Conservation (phyloP, 169 alveolate genomes). For the Perkinsus marinus region DNA sequence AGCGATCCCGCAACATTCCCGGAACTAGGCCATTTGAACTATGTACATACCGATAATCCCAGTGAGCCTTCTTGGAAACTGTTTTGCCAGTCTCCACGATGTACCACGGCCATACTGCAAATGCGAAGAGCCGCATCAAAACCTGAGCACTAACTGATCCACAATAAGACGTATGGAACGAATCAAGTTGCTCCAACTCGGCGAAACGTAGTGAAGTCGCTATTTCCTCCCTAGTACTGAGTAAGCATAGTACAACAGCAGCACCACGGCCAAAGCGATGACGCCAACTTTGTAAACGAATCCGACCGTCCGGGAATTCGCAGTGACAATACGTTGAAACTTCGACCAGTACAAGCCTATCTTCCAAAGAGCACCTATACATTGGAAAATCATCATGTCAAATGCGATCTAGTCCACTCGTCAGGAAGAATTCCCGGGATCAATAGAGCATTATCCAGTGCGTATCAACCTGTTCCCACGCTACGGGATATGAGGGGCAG, state of each 20-base stretch:
- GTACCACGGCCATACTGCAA: not conserved
- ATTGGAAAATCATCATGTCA: not conserved
- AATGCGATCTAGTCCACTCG: not conserved
- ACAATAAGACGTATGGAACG: no score
- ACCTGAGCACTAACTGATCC: not conserved
- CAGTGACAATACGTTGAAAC: not conserved
- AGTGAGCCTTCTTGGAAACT: not conserved
- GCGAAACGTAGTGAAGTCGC: no score
- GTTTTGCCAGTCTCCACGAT: not conserved
- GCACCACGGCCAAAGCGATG: not conserved
- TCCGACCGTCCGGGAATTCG: not conserved
- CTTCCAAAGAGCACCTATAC: not conserved
- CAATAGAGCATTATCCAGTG: not conserved
- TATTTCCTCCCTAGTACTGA: not conserved
- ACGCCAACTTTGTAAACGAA: not conserved
- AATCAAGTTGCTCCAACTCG: no score
- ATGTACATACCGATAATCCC: not conserved
- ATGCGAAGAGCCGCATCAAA: not conserved
- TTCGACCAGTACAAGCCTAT: not conserved
- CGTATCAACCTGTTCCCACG: no score
- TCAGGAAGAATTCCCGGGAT: not conserved
- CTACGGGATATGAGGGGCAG: no score
- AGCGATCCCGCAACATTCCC: no score
- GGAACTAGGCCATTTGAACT: not conserved
- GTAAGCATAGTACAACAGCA: not conserved